phyloP scores from a whole-genome alignment of 2,329 filamentous ascomycete species.

The Reticulascus tulasneorum region DNA sequence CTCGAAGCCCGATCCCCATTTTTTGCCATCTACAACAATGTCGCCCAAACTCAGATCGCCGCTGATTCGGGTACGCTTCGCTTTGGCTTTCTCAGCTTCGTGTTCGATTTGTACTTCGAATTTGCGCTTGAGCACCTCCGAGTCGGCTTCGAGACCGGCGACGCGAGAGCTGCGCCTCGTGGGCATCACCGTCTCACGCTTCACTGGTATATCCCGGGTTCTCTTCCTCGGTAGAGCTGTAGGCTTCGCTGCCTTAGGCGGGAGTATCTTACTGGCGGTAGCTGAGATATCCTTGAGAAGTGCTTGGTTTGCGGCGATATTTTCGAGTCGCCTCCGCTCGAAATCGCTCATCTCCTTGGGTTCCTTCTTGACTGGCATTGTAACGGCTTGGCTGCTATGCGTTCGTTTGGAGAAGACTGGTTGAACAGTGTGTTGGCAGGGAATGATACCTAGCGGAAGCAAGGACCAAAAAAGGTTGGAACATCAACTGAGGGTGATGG shows the following conservation, averaged over 20 bases:
- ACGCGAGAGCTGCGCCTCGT: slow-evolving; percentile 57
- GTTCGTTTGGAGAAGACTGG: slow-evolving; percentile 14
- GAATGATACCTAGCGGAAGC: neutral
- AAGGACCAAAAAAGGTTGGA: neutral
- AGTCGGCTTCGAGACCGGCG: slow-evolving; percentile 49
- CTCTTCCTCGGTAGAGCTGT: slow-evolving; percentile 32
- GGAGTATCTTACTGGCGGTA: slow-evolving; percentile 65
- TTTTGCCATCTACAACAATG: slow-evolving; percentile 75
- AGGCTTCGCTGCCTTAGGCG: slow-evolving; percentile 47
- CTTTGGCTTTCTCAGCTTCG: slow-evolving; percentile 36
- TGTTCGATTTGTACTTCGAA: slow-evolving; percentile 45
- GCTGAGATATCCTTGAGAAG: slow-evolving; percentile 73
- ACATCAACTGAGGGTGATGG: slow-evolving; percentile 6
- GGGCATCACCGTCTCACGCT: slow-evolving; percentile 35
- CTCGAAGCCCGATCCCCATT: slow-evolving; percentile 65
- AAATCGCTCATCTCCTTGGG: slow-evolving; percentile 68
- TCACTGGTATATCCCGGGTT: no score
- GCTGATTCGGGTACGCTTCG: slow-evolving; percentile 54
- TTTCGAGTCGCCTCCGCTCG: slow-evolving; percentile 78
- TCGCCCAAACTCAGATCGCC: slow-evolving; percentile 68
- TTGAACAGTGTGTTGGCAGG: neutral
- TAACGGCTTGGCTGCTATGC: slow-evolving; percentile 44
- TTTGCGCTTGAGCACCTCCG: slow-evolving; percentile 45
- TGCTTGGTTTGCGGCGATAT: slow-evolving; percentile 81
- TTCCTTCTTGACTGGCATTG: slow-evolving; percentile 31